A percentile compares a stretch with the other conserved stretches of the same genome.
These are phyloP conservation scores for Jamesozyma gamospora DNA, from an alignment of 805 yeast species.

Conservation along the genomic window DNA sequence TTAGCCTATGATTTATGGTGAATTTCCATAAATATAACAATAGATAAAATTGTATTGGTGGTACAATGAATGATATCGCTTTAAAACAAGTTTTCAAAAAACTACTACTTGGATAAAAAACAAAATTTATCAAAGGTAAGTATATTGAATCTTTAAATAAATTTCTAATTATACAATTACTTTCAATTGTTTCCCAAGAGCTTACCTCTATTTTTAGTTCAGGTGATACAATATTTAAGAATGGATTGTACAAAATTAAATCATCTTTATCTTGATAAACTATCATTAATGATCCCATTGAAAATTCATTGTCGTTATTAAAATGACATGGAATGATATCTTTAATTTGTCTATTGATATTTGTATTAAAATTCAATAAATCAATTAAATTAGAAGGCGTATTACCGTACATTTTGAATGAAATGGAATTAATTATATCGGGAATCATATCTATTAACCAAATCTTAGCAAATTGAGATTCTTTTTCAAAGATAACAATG, in stretches of 20 bases:
- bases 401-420: constrained; percentile 22
- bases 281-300: constrained; percentile 25
- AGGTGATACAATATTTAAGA: constrained; percentile 23
- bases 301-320: constrained; percentile 16
- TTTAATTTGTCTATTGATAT: not conserved
- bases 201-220: not conserved
- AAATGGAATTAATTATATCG: constrained; percentile 17
- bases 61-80: constrained; percentile 15
- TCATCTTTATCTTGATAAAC: constrained; percentile 23
- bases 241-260: constrained; percentile 27
- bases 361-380: constrained; percentile 6
- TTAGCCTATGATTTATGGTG: constrained; percentile 4
- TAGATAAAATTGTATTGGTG: constrained; percentile 8
- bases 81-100: constrained; percentile 12
- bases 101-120: constrained; percentile 7
- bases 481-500: constrained; percentile 42
- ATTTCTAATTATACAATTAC: not conserved
- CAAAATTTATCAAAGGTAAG: not conserved
- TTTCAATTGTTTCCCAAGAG: not conserved
- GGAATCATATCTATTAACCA: constrained; percentile 32
- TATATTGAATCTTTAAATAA: not conserved
- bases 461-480: constrained; percentile 36
- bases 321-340: not conserved
- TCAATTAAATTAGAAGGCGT: constrained; percentile 18
- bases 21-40: constrained; percentile 19